Percentiles rank a stretch among this genome's conserved stretches.
Conservation (phyloP, 495 filamentous ascomycete genomes). For the Hyaloscypha bicolor region DNA sequence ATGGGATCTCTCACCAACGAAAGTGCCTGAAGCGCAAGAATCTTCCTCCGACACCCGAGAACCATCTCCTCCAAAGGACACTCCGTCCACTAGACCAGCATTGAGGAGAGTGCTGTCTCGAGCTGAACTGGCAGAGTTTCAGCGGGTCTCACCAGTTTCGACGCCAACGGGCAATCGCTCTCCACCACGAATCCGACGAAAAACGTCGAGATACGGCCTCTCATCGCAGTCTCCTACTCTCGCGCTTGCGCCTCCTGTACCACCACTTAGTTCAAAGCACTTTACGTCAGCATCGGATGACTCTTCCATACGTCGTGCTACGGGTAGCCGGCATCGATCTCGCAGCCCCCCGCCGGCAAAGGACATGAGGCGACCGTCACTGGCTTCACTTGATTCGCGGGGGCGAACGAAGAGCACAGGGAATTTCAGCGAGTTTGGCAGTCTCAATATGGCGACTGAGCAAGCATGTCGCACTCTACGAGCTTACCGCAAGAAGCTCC, state of each 20-base stretch:
- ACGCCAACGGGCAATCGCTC: constrained; percentile 59
- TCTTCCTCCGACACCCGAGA: constrained; percentile 38
- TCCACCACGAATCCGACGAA: constrained; percentile 62
- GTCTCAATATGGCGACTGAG: constrained; percentile 74
- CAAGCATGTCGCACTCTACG: constrained; percentile 78
- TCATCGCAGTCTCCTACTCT: constrained; percentile 30
- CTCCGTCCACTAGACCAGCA: constrained; percentile 62
- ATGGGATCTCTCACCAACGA: constrained; percentile 62
- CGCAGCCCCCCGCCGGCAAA: constrained; percentile 40
- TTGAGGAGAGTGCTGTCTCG: constrained; percentile 75
- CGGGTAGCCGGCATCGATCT: constrained; percentile 36
- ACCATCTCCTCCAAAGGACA: constrained; percentile 39
- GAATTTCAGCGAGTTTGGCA: constrained; percentile 57
- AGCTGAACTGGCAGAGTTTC: constrained; percentile 77
- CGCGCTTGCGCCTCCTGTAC: constrained; percentile 29
- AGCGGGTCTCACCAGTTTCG: constrained; percentile 55
- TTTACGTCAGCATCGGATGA: constrained; percentile 27
- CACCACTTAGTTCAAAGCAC: constrained; percentile 26
- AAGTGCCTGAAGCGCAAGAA: constrained; percentile 35
- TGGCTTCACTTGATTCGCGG: constrained; percentile 62
- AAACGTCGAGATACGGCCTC: constrained; percentile 38
- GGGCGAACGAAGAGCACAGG: constrained; percentile 55
- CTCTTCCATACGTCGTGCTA: constrained; percentile 17
- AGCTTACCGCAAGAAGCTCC: constrained; percentile 80
- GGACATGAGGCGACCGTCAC: constrained; percentile 50